Evolutionary conservation across 805 yeast species (phyloP).

Genomic region (Saccharomycopsis vini): DNA sequence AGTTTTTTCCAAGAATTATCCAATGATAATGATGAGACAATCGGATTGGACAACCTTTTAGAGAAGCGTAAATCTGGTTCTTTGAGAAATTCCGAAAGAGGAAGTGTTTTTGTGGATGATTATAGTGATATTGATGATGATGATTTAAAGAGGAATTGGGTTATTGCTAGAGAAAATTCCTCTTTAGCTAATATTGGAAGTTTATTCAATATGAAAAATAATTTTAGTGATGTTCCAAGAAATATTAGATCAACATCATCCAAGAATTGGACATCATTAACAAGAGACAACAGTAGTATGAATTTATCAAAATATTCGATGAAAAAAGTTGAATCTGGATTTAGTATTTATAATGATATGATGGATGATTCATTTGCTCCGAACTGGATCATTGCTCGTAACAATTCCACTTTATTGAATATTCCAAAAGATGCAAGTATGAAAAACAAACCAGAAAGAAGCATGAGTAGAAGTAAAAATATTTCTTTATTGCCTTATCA

Average conservation of each 20-base stretch:
- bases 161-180: slow-evolving; percentile 20
- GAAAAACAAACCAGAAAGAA: slow-evolving; percentile 14
- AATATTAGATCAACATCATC: slow-evolving; percentile 2
- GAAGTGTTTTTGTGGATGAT: slow-evolving; percentile 17
- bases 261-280: slow-evolving; percentile 13
- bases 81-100: slow-evolving; percentile 4
- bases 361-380: slow-evolving; percentile 17
- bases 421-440: slow-evolving; percentile 15
- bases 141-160: slow-evolving; percentile 18
- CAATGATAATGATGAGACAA: neutral
- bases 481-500: slow-evolving; percentile 17
- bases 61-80: neutral
- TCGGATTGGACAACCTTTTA: neutral
- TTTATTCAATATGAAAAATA: slow-evolving; percentile 1
- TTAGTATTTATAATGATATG: slow-evolving; percentile 17
- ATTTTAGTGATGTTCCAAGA: neutral
- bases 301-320: slow-evolving; percentile 5
- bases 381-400: slow-evolving; percentile 20
- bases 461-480: slow-evolving; percentile 15
- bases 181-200: slow-evolving; percentile 14
- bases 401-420: slow-evolving; percentile 18
- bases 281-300: slow-evolving; percentile 16
- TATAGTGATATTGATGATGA: slow-evolving; percentile 18
- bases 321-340: slow-evolving; percentile 13
- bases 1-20: neutral